Conservation (phyloP, 1,139 yeast species). For the Yamadazyma dendronema region DNA sequence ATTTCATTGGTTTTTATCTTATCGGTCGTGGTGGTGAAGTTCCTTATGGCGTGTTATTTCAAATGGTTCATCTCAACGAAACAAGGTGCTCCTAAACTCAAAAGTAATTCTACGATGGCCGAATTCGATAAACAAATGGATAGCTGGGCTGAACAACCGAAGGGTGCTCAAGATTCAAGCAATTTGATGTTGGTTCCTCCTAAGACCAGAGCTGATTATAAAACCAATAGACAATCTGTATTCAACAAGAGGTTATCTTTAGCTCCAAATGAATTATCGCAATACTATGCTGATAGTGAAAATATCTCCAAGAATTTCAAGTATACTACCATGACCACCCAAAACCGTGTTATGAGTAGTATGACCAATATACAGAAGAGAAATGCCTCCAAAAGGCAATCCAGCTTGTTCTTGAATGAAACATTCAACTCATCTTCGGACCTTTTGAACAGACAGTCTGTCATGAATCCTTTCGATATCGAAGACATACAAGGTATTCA, state of each 20-base stretch:
- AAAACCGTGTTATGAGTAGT: conserved; percentile 41
- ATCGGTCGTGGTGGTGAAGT: conserved; percentile 73
- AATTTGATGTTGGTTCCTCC: conserved; percentile 56
- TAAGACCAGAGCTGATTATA: conserved; percentile 50
- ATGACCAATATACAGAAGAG: conserved; percentile 14
- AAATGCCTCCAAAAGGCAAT: conserved; percentile 12
- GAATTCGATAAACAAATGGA: conserved; percentile 64
- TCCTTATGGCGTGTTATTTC: conserved; percentile 83
- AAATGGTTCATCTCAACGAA: conserved; percentile 74
- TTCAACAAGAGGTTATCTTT: conserved; percentile 40
- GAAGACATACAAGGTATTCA: conserved; percentile 31
- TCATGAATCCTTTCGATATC: conserved; percentile 41
- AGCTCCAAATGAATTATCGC: conserved; percentile 42
- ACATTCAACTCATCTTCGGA: conserved; percentile 34
- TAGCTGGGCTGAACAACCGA: conserved; percentile 60
- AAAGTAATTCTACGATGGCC: conserved; percentile 38
- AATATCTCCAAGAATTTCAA: conserved; percentile 43
- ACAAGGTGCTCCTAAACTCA: conserved; percentile 66
- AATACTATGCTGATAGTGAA: conserved; percentile 38
- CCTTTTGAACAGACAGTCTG: conserved; percentile 31
- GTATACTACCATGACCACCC: conserved; percentile 58
- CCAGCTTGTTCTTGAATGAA: conserved; percentile 32
- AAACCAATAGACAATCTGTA: conserved; percentile 45
- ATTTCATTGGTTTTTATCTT: conserved; percentile 82
- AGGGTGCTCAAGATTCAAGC: conserved; percentile 39